Base-by-base conservation (phyloP, 2,329 filamentous ascomycete species). In the Neonectria sp. region DNA sequence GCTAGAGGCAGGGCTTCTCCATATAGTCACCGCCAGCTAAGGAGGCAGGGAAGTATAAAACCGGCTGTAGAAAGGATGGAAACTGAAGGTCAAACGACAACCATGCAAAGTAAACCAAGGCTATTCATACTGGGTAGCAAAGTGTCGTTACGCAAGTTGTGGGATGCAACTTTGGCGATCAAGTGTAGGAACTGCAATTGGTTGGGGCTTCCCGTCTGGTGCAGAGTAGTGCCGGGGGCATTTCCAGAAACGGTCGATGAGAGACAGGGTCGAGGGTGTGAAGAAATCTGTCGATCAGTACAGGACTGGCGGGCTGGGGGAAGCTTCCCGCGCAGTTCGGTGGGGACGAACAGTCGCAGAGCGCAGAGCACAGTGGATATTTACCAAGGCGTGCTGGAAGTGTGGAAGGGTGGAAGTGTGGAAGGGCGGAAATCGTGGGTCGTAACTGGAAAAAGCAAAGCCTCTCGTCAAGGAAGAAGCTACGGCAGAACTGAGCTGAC, bases 201-300 rank as follows among this genome's bases (percentile, higher is more conserved):
- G 74, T 52, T 63, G 55, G 31, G 40, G 53, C 45, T 55, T 31
- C 33, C 49, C 53, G 40, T 46, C 35, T 51, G 53, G 53, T 2
- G 4, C 29, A 33, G n/a, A 15, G 51, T 67, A 70, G 57, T 72
- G 68, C 66, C 58, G 70, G 71, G 74, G 46, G 68, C 51, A 66
- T 55, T 75, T 76, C 73, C 73, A 71, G 73, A 76, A 76, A 49
- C 63, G 66, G 67, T 70, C 58, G 60, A 67, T 69, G 61, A 55
- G 61, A 69, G 68, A 70, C 72, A 74, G 69, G 72, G 74, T 72
- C 73, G 70, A 64, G 65, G 67, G 65, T 68, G 57, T 73, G 69
- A 73, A 65, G 68, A 70, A 71, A 74, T 71, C 73, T 62, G 74
- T 74, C 74, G 74, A 76, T 76, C 74, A 64, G 59, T 67, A 56